Evolutionary conservation across 805 yeast species (phyloP).

Genomic region (Myxozyma sirexii): DNA sequence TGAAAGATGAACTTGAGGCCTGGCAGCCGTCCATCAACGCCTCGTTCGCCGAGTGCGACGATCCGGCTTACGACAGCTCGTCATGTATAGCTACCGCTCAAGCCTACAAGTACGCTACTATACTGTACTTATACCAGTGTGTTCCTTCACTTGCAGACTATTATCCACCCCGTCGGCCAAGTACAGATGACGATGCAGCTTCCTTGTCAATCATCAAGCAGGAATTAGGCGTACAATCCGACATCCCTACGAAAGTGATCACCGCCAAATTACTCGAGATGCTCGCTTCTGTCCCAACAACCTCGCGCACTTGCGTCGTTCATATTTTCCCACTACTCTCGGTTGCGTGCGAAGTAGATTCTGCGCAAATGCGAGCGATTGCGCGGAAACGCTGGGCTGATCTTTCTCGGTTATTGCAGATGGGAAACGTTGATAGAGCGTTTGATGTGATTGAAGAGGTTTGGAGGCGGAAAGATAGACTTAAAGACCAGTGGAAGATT

Average conservation of each 20-base stretch:
- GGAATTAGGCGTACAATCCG: conserved; percentile 6
- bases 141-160: conserved; percentile 57
- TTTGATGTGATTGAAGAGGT: conserved; percentile 71
- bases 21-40: conserved; percentile 58
- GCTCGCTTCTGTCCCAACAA: conserved; percentile 63
- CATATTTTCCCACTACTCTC: conserved; percentile 69
- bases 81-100: conserved; percentile 71
- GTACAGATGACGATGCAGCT: conserved; percentile 1
- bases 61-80: conserved; percentile 57
- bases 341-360: conserved; percentile 65
- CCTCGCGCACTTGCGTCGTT: conserved; percentile 57
- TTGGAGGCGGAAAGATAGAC: conserved; percentile 54
- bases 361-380: conserved; percentile 64
- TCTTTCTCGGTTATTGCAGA: conserved; percentile 58
- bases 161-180: conserved; percentile 4
- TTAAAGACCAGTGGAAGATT: conserved; percentile 25
- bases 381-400: conserved; percentile 60
- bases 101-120: conserved; percentile 62
- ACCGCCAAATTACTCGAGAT: conserved; percentile 64
- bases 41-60: conserved; percentile 45
- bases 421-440: conserved; percentile 68
- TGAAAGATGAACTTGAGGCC: conserved; percentile 54
- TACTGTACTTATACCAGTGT: conserved; percentile 66
- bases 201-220: background rate
- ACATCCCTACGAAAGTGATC: conserved; percentile 10